A percentile compares a stretch with the other conserved stretches of the same genome.
Conservation (phyloP, 331 rosid species). For the Quercus phellos region DNA sequence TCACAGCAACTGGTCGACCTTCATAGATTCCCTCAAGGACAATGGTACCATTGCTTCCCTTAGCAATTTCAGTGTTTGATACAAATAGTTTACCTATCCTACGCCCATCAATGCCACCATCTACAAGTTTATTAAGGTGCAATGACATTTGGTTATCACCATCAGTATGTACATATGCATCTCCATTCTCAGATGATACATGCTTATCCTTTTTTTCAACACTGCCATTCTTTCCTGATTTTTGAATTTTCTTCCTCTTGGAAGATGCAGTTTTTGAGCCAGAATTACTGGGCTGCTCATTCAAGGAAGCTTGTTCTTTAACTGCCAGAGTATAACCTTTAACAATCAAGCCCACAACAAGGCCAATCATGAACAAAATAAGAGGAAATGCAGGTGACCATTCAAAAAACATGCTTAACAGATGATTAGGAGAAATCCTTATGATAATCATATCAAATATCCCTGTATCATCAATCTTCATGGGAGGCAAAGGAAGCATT, state of each 20-base stretch:
- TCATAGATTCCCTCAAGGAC: slow-evolving; percentile 77
- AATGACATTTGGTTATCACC: slow-evolving; percentile 23
- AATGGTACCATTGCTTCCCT: slow-evolving; percentile 87
- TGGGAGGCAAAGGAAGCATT: slow-evolving; percentile 18
- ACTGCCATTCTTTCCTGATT: slow-evolving; percentile 33
- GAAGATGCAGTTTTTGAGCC: slow-evolving; percentile 34
- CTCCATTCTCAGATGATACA: slow-evolving; percentile 31
- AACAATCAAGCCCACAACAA: slow-evolving; percentile 29
- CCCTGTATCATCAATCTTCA: slow-evolving; percentile 16
- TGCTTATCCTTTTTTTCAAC: slow-evolving; percentile 29
- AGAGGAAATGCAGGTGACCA: slow-evolving; percentile 25
- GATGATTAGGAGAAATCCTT: background rate
- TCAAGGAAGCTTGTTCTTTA: slow-evolving; percentile 15
- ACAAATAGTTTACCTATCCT: slow-evolving; percentile 60
- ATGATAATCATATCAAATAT: slow-evolving; percentile 10
- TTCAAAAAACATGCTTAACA: slow-evolving; percentile 1
- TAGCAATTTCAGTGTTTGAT: slow-evolving; percentile 69
- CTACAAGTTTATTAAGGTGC: slow-evolving; percentile 23
- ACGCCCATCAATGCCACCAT: slow-evolving; percentile 44
- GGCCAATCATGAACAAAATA: slow-evolving; percentile 16
- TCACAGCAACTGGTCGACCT: slow-evolving; percentile 77
- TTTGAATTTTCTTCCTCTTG: slow-evolving; percentile 49
- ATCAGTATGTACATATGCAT: slow-evolving; percentile 15
- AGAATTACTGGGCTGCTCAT: slow-evolving; percentile 22
- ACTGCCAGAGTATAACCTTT: slow-evolving; percentile 4